Conservation (phyloP, 352 stramenopile genomes). For the Globisporangium sylvaticum region DNA sequence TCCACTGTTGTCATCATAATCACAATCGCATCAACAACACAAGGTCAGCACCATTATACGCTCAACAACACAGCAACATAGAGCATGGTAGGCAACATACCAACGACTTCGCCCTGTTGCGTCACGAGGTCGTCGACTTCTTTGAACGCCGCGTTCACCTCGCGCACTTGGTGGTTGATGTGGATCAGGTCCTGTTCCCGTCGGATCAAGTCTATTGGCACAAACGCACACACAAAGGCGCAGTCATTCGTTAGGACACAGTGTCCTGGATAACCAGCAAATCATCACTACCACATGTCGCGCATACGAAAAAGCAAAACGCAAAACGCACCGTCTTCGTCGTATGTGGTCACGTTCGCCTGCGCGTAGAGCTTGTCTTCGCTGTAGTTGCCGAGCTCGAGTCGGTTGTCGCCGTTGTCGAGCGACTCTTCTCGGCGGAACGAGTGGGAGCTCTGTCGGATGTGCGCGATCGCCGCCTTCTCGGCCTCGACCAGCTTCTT, state of each 20-base stretch:
- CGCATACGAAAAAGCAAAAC: neutral
- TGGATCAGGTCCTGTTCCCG: slow-evolving; percentile 68
- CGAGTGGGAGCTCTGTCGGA: slow-evolving; percentile 45
- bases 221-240: slow-evolving; percentile 12
- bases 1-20: slow-evolving; percentile 28
- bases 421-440: slow-evolving; percentile 40
- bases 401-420: slow-evolving; percentile 20
- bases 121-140: slow-evolving; percentile 61
- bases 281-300: neutral
- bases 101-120: slow-evolving; percentile 63
- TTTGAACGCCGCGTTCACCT: slow-evolving; percentile 63
- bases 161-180: slow-evolving; percentile 67
- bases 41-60: neutral
- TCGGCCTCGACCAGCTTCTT: slow-evolving; percentile 43
- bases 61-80: neutral
- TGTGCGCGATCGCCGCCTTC: slow-evolving; percentile 40
- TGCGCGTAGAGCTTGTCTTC: slow-evolving; percentile 70
- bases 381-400: slow-evolving; percentile 52
- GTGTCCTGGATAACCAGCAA: neutral
- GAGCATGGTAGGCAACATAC: slow-evolving; percentile 22
- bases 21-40: slow-evolving; percentile 6
- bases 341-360: slow-evolving; percentile 55
- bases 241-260: neutral
- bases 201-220: slow-evolving; percentile 39
- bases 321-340: slow-evolving; percentile 46